Evolutionary conservation across 1,139 yeast species (phyloP), one percentile per base, ranked within the genome.

Genomic region (Debaryomycetaceae sp.): DNA sequence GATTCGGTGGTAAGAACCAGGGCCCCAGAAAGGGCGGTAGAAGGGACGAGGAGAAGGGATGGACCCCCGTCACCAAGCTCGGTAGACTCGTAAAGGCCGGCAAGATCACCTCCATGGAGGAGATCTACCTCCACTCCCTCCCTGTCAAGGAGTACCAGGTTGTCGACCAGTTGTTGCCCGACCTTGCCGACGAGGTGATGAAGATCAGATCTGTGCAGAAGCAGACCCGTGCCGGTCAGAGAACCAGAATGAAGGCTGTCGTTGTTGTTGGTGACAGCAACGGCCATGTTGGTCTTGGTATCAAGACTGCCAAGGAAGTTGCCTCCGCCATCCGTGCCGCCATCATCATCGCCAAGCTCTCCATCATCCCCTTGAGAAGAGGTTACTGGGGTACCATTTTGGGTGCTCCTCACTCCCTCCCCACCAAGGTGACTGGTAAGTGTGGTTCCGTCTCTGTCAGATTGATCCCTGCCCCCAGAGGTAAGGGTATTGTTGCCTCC

Each of bases 151-250:
- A 91, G 78, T 88, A 70, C 85, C 97, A 91, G 78, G 84, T 91
- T 79, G 83, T 91, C 61, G 99, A 91, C 77, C 82, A 80, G 65
- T 79, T 91, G 71, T 80, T 91, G 63, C 98, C 98, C 65, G 83
- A 76, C 62, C 83, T 91, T 66, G 82, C 83, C 75, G 99, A 91
- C 67, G 96, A 91, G 75, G 97, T 93, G 63, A 91, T 91, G 98
- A 88, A 88, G 86, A 91, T 91, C 76, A 83, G 93, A 80, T 95
- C 99, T 53, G 98, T 91, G 56, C 99, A 91, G 78, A 91, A 91
- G 83, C 99, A 91, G 78, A 91, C 99, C 80, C 83, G 96, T 77
- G 99, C 99, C 61, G 99, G 99, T 88, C 99, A 91, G 82, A 91
- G 99, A 82, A 91, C 98, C 75, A 88, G 99, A 81, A 89, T 91